A percentile compares a stretch with the other conserved stretches of the same genome.
These are phyloP conservation scores for Pyrenopolyporus hunteri DNA, from an alignment of 495 filamentous ascomycete species.

Conservation along the genomic window DNA sequence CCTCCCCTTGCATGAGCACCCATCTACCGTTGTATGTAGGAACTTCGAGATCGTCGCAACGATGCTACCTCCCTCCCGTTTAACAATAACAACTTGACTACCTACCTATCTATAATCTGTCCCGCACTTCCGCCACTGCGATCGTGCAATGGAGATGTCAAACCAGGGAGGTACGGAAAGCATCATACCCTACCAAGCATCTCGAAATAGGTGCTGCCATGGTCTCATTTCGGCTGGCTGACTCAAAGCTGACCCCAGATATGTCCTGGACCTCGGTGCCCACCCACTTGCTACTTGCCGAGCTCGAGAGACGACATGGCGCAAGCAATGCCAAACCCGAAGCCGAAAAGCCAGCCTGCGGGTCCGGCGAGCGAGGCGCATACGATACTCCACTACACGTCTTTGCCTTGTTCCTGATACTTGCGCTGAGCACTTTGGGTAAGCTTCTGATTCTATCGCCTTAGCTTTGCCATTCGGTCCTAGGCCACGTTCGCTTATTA, in stretches of 20 bases:
- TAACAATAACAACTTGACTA: neutral
- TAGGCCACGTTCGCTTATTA: conserved; percentile 11
- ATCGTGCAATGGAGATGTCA: conserved; percentile 7
- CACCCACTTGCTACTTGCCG: conserved; percentile 57
- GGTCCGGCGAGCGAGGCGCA: conserved; percentile 61
- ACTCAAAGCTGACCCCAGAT: no score
- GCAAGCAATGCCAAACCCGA: conserved; percentile 33
- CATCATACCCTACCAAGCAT: neutral
- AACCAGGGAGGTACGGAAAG: conserved; percentile 17
- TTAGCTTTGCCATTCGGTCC: conserved; percentile 16
- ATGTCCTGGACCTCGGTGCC: conserved; percentile 55
- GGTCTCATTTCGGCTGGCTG: no score
- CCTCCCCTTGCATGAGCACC: neutral
- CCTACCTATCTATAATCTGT: conserved; percentile 6
- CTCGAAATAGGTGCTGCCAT: no score
- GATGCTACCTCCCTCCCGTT: conserved; percentile 8
- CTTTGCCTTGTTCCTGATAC: conserved; percentile 76
- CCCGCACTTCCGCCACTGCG: neutral
- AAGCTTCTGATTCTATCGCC: conserved; percentile 25
- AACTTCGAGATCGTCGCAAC: neutral
- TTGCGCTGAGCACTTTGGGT: conserved; percentile 76
- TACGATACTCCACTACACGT: conserved; percentile 76
- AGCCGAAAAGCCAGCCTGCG: conserved; percentile 60
- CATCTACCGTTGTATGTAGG: neutral
- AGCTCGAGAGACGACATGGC: conserved; percentile 55